Conservation (phyloP, 768 basidiomycete species). For the Austroboletus festivus region DNA sequence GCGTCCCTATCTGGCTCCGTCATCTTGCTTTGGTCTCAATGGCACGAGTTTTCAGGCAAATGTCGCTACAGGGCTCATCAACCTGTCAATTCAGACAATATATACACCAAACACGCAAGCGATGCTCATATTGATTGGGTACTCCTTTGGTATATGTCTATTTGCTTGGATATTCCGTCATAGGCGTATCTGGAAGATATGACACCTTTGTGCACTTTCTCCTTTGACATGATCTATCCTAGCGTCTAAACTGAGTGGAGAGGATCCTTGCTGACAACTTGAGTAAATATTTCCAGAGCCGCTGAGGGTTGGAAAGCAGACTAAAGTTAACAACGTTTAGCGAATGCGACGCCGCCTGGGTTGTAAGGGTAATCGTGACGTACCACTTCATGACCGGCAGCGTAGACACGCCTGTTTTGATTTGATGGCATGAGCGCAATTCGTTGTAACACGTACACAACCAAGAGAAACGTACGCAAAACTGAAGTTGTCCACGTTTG, state of each 20-base stretch:
- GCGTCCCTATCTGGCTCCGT: slow-evolving; percentile 28
- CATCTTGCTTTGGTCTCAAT: background rate
- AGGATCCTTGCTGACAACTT: slow-evolving; percentile 48
- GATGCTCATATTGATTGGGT: slow-evolving; percentile 59
- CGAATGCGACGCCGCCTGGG: background rate
- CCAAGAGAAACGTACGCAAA: slow-evolving; percentile 52
- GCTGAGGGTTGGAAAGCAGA: slow-evolving; percentile 61
- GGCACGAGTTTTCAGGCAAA: slow-evolving; percentile 61
- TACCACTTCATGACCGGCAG: slow-evolving; percentile 63
- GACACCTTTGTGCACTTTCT: background rate
- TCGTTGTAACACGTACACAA: background rate
- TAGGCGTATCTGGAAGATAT: slow-evolving; percentile 34
- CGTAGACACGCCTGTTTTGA: slow-evolving; percentile 46
- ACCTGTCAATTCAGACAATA: slow-evolving; percentile 79
- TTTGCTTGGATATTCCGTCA: slow-evolving; percentile 58
- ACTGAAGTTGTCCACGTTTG: slow-evolving; percentile 63
- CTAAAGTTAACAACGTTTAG: slow-evolving; percentile 28
- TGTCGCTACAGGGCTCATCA: slow-evolving; percentile 79
- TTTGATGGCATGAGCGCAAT: background rate
- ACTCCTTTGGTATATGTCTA: slow-evolving; percentile 55
- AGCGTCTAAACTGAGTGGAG: slow-evolving; percentile 45
- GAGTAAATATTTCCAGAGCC: slow-evolving; percentile 56
- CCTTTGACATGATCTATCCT: background rate
- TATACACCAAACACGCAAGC: slow-evolving; percentile 57
- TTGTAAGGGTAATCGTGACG: slow-evolving; percentile 21